Base-by-base conservation (phyloP, 2,329 filamentous ascomycete species). In the Didymella arachidicola region DNA sequence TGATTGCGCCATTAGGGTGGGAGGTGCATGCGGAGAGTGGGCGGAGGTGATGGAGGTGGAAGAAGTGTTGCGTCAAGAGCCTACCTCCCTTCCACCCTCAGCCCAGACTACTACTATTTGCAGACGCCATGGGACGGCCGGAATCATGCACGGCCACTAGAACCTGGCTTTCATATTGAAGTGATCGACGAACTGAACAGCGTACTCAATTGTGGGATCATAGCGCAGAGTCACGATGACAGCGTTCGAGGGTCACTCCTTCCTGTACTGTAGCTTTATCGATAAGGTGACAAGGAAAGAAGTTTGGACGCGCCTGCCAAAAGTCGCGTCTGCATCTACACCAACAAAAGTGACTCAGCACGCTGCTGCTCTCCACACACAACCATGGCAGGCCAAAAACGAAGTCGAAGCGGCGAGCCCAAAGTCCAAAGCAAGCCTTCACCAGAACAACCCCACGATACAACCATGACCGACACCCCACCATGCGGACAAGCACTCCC, bases 361-460 rank as follows among this genome's bases (percentile, higher is more conserved):
- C 26, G 19, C 1, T 34, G 18, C 43, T 10, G 4, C 27, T 25
- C 27, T 25, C 8, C 2, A 42, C 19, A 25, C 3, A 6, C 42
- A 14, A 53, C 18, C 11, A 70, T 66, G 64, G 59, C 66, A 51
- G 67, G 64, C 39, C 67, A 70, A 47, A 75, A 75, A 43, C 59
- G 72, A 39, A 68, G 68, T 0, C 52, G 56, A 7, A 63, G 61
- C 39, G 72, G 72, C 25, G 59, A 67, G 18, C 63, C 63, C 41
- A 73, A 72, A 48, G 36, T 57, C 3, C 34, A 42, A 22, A 30
- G n/a, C 36, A 19, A 18, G 12, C 14, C 39, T 16, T 18, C 16
- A n/a, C 2, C 34, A 16, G 38, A 44, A 2, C 50, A 42, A 18
- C 36, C 44, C 22, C 42, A 43, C 38, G n/a, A 36, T 27, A 16